These are phyloP conservation scores for Verticillium nonalfalfae DNA, from an alignment of 2,329 filamentous ascomycete genomes.

Conservation along the genomic window DNA sequence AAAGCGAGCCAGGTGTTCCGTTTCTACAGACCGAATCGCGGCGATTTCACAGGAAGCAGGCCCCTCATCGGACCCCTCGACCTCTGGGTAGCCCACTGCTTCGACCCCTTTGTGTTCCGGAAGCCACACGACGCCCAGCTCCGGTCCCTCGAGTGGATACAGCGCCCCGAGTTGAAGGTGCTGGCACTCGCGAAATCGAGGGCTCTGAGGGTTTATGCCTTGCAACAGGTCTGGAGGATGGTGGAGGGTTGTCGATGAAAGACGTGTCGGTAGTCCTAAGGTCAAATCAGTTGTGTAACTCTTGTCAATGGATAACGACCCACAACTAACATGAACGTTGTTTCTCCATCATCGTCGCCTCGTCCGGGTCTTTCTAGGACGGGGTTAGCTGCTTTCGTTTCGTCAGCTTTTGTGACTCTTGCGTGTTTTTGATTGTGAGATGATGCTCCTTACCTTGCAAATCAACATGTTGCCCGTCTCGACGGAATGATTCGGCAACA, in stretches of 20 bases:
- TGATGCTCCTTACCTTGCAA: conserved; percentile 20
- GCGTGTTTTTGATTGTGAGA: not conserved
- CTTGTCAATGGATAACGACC: not conserved
- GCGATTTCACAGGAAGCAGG: not conserved
- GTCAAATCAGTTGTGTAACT: not conserved
- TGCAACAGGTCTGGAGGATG: conserved; percentile 42
- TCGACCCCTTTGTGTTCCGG: conserved; percentile 29
- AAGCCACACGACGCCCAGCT: conserved; percentile 17
- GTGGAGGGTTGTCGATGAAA: conserved; percentile 77
- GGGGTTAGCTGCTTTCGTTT: conserved; percentile 5
- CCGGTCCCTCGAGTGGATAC: conserved; percentile 20
- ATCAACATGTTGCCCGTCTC: conserved; percentile 53
- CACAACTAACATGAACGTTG: conserved; percentile 68
- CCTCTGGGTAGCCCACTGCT: conserved; percentile 41
- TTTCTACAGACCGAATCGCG: not conserved
- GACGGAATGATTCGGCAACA: conserved; percentile 73
- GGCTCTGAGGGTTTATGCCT: conserved; percentile 36
- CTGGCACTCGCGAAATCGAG: conserved; percentile 36
- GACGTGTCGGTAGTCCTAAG: conserved; percentile 81
- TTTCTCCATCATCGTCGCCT: conserved; percentile 53
- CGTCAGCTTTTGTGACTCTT: not conserved
- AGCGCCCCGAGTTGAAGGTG: conserved; percentile 31
- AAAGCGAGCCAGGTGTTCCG: not conserved
- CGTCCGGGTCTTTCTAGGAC: conserved; percentile 18
- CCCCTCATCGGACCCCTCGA: conserved; percentile 35